phyloP scores from a whole-genome alignment of 2,329 filamentous ascomycete species.

The Mollisiaceae sp. region DNA sequence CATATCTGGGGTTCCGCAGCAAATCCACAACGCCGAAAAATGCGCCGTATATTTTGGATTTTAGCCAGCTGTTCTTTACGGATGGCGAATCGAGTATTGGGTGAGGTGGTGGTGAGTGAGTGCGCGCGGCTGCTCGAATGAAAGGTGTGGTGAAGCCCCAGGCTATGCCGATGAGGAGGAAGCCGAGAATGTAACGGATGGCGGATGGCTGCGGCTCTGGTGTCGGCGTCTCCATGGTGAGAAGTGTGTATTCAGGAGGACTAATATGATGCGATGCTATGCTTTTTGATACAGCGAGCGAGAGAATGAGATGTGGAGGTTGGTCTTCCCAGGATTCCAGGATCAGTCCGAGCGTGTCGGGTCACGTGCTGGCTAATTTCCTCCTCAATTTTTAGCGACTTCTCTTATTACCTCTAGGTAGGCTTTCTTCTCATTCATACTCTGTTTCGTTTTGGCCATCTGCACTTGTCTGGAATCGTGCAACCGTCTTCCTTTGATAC shows the following conservation, averaged over 20 bases:
- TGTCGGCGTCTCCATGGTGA: constrained; percentile 15
- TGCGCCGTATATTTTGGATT: constrained; percentile 64
- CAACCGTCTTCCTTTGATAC: constrained; percentile 25
- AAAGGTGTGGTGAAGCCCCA: constrained; percentile 95
- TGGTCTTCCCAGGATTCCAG: not conserved
- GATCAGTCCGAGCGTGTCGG: not conserved
- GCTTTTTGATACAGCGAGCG: not conserved
- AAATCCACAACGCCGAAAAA: constrained; percentile 81
- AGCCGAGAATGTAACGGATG: constrained; percentile 84
- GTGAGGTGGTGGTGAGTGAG: constrained; percentile 69
- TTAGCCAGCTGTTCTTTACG: constrained; percentile 63
- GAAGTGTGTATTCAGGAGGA: not conserved
- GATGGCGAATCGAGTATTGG: constrained; percentile 56
- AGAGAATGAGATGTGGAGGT: not conserved
- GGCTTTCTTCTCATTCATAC: too few species aligned
- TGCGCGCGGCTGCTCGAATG: constrained; percentile 82
- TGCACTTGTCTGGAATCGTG: constrained; percentile 11
- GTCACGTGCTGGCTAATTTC: not conserved
- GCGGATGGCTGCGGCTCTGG: constrained; percentile 12
- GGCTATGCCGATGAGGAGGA: constrained; percentile 87
- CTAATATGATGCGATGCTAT: not conserved
- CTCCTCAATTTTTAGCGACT: too few species aligned
- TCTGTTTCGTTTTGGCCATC: not conserved
- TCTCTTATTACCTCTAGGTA: too few species aligned
- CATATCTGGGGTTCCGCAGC: constrained; percentile 80